A percentile compares a stretch with the other conserved stretches of the same genome.
phyloP scores from a whole-genome alignment of 805 yeast species.

The Spathaspora gorwiae region DNA sequence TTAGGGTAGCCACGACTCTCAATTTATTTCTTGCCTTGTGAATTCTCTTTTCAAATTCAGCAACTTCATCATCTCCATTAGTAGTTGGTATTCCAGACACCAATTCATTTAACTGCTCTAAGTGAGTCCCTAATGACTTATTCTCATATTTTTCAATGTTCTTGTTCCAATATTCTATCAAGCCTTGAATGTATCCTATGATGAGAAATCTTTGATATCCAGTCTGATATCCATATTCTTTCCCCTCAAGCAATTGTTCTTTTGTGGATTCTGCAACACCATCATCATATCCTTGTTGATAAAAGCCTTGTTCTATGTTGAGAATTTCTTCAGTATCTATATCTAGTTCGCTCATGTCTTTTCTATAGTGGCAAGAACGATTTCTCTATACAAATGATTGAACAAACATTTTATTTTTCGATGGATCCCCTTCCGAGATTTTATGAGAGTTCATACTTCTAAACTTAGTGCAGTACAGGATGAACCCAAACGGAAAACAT shows the following conservation, averaged over 20 bases:
- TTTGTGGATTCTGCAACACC: constrained; percentile 60
- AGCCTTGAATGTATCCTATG: constrained; percentile 63
- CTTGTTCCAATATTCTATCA: constrained; percentile 37
- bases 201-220: constrained; percentile 68
- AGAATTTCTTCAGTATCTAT: constrained; percentile 47
- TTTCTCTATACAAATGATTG: too few relatives aligned
- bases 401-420: background rate
- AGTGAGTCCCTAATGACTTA: constrained; percentile 12
- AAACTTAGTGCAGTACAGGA: too few relatives aligned
- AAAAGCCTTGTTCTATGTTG: constrained; percentile 56
- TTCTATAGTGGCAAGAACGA: too few relatives aligned
- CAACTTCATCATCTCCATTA: constrained; percentile 56
- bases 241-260: constrained; percentile 70
- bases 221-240: constrained; percentile 76
- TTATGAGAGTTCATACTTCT: background rate
- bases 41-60: constrained; percentile 47
- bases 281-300: constrained; percentile 65
- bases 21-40: constrained; percentile 59
- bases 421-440: background rate
- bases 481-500: too few relatives aligned
- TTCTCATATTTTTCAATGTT: constrained; percentile 13
- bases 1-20: constrained; percentile 42
- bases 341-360: constrained; percentile 28
- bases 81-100: constrained; percentile 15
- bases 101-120: constrained; percentile 27